Percentiles rank a stretch among this genome's conserved stretches.
These are phyloP conservation scores for Hortaea sp. DNA, from an alignment of 2,329 filamentous ascomycete species.

Conservation along the genomic window DNA sequence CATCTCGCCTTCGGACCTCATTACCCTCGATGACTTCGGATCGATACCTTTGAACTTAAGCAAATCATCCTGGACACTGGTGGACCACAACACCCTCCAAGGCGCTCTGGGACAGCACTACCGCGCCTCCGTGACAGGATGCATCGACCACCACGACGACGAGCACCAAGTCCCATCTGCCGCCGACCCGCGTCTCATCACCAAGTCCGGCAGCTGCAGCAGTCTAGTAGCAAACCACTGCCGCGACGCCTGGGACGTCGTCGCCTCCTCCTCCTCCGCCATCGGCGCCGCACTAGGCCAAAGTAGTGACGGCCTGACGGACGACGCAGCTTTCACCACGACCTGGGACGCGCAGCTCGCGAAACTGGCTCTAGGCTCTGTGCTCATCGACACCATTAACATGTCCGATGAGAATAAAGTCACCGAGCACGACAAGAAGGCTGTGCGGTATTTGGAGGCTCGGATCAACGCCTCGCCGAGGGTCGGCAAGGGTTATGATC, in stretches of 20 bases:
- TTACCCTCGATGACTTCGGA: conserved; percentile 53
- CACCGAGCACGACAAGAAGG: conserved; percentile 49
- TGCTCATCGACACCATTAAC: conserved; percentile 64
- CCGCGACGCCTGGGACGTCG: conserved; percentile 46
- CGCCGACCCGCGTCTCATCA: conserved; percentile 49
- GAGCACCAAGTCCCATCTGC: conserved; percentile 46
- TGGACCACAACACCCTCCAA: conserved; percentile 69
- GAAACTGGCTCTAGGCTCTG: conserved; percentile 56
- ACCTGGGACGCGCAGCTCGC: conserved; percentile 51
- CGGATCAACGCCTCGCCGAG: conserved; percentile 34
- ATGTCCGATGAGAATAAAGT: conserved; percentile 52
- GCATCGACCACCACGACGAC: conserved; percentile 72
- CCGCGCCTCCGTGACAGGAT: conserved; percentile 46
- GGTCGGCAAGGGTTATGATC: conserved; percentile 38
- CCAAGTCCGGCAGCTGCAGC: conserved; percentile 61
- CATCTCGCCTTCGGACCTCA: conserved; percentile 50
- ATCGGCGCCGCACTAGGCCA: conserved; percentile 30
- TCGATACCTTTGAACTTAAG: conserved; percentile 35
- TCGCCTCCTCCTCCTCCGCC: conserved; percentile 33
- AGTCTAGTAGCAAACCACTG: conserved; percentile 58
- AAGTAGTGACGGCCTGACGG: conserved; percentile 27
- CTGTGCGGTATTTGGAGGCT: conserved; percentile 50
- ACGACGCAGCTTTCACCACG: conserved; percentile 26
- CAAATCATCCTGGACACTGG: conserved; percentile 59
- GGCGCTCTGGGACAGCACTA: conserved; percentile 49